Evolutionary conservation across 2,329 filamentous ascomycete genomes (phyloP).

Genomic region (Diaporthe eres): DNA sequence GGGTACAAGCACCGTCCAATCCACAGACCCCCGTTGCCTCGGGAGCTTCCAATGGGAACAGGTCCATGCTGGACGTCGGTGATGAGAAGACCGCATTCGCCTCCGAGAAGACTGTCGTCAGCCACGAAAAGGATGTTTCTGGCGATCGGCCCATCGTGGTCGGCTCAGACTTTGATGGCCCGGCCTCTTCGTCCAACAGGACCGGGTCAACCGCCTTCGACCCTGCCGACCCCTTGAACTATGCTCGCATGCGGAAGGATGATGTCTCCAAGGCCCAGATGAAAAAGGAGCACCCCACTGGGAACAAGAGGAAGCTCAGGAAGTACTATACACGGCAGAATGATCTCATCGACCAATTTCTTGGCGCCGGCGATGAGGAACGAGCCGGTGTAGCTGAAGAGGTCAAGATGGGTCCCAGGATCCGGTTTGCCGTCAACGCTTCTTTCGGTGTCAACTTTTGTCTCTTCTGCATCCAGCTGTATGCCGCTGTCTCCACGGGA

Average conservation of each 20-base stretch:
- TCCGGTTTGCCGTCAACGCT: conserved; percentile 67
- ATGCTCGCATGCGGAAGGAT: conserved; percentile 57
- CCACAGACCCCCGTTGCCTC: conserved; percentile 12
- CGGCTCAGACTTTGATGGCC: conserved; percentile 4
- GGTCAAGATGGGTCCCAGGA: conserved; percentile 63
- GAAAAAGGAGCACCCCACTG: conserved; percentile 61
- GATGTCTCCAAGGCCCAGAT: conserved; percentile 61
- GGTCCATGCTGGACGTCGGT: conserved; percentile 29
- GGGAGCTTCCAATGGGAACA: conserved; percentile 16
- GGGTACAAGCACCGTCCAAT: conserved; percentile 15
- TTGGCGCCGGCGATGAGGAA: conserved; percentile 70
- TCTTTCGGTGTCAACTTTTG: conserved; percentile 67
- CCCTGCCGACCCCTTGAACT: conserved; percentile 50
- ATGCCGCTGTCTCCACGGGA: conserved; percentile 69
- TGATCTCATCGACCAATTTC: conserved; percentile 65
- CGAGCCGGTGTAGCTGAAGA: conserved; percentile 64
- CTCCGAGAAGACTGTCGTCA: conserved; percentile 17
- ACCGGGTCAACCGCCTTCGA: conserved; percentile 29
- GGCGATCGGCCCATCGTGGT: background rate
- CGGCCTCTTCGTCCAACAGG: conserved; percentile 22
- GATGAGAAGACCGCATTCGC: conserved; percentile 15
- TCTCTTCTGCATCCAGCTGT: conserved; percentile 71
- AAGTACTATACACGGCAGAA: conserved; percentile 65
- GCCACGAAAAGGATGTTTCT: conserved; percentile 39
- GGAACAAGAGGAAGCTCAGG: conserved; percentile 58